Percentiles rank a stretch among this genome's conserved stretches.
phyloP scores from a whole-genome alignment of 441 rosid genomes.

The Eruca vesicaria region DNA sequence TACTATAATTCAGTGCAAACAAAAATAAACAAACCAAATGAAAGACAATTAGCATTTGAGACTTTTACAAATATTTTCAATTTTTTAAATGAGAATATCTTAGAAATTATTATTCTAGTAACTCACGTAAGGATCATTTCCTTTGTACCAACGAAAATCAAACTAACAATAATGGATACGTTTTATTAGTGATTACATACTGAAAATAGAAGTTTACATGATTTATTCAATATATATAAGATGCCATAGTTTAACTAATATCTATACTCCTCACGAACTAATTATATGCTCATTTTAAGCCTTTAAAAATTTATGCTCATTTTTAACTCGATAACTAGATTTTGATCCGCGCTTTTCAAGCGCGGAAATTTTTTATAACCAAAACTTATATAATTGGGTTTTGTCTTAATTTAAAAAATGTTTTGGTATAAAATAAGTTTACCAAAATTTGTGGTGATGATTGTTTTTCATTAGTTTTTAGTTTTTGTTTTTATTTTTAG shows the following conservation, averaged over 20 bases:
- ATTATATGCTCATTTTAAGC: too few relatives aligned
- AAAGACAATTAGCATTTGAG: background rate
- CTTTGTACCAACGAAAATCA: background rate
- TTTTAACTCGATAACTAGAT: background rate
- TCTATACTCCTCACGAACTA: too few relatives aligned
- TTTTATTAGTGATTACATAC: background rate
- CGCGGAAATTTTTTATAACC: too few relatives aligned
- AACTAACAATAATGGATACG: background rate
- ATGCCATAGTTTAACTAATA: background rate
- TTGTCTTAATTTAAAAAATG: too few relatives aligned
- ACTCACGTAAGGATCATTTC: background rate
- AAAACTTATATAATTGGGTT: too few relatives aligned
- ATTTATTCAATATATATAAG: background rate
- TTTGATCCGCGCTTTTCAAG: too few relatives aligned
- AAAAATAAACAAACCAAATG: background rate
- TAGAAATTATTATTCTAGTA: background rate
- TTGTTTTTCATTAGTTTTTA: too few relatives aligned
- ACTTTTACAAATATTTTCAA: background rate
- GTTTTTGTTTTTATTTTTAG: too few relatives aligned
- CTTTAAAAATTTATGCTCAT: background rate
- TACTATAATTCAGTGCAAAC: too few relatives aligned
- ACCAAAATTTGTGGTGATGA: too few relatives aligned
- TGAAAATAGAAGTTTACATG: background rate
- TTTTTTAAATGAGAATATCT: too few relatives aligned
- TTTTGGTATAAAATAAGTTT: too few relatives aligned